Evolutionary conservation across 2,329 filamentous ascomycete species (phyloP), one percentile per base, ranked within the genome.

Genomic region (Stachybotrys chlorohalonatus): DNA sequence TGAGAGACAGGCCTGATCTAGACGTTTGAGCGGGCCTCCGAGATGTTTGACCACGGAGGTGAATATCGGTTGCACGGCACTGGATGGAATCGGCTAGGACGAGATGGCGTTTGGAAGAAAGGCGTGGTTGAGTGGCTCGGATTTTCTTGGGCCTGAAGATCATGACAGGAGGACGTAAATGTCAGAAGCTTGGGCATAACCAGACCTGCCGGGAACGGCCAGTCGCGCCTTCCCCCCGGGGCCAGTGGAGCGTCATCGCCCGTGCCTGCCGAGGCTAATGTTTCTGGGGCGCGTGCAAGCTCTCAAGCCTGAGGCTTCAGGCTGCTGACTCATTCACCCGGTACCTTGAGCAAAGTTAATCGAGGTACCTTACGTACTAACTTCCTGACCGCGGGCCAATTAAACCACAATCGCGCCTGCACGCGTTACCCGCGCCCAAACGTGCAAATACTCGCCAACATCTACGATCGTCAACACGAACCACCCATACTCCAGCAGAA

Each of bases 361-460:
- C 4, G 24, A 24, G 24, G 24, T 24, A 24, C 24, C 24, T 24
- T 4, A 24, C 24, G 24, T 24, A 24, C 24, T 2, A 2, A 24
- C 24, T 24, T 24, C 24, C 36, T 42, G 9, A 13, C 36, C 46
- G 46, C 46, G 46, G 46, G 46, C 54, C 66, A 63, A 66, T 68
- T 66, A 66, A 68, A 62, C 60, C 55, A 54, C 60, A 55, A 62
- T 63, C 65, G 67, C 66, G 65, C 60, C 60, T 56, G 53, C 58
- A 68, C 67, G 67, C 67, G 67, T 69, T 64, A 63, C 59, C 57
- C 56, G 55, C 57, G 56, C 57, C 51, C 55, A 55, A 13, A 46
- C 50, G 53, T 56, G 52, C 50, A 54, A 55, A 56, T 13, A 24
- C 17, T 47, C 46, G 9, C 6, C 9, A 47, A 24, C 24, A 24